Conservation (phyloP, 768 basidiomycete genomes). For the Boletus rex-veris region DNA sequence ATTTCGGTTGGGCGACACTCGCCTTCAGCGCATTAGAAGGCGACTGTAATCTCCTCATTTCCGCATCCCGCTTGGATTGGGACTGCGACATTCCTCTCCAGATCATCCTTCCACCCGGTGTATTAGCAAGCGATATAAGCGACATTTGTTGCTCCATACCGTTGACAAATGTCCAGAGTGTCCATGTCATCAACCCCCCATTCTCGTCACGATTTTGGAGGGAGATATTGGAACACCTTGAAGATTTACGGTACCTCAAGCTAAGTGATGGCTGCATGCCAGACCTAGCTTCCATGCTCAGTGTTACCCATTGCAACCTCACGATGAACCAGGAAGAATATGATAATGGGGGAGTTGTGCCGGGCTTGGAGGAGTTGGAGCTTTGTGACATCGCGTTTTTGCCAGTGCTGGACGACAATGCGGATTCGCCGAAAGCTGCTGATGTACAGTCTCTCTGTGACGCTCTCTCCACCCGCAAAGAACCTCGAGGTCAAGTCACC, state of each 20-base stretch:
- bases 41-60: neutral
- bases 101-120: neutral
- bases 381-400: neutral
- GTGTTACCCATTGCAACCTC: too few species aligned
- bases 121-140: neutral
- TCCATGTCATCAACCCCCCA: neutral
- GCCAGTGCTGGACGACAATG: too few species aligned
- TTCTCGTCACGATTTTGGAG: neutral
- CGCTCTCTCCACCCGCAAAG: too few species aligned
- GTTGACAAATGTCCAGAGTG: neutral
- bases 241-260: neutral
- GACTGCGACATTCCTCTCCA: slow-evolving; percentile 1
- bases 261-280: neutral
- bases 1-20: neutral
- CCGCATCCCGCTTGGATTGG: too few species aligned
- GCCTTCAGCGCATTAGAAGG: neutral
- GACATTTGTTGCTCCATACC: slow-evolving; percentile 1
- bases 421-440: too few species aligned
- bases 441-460: too few species aligned
- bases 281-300: neutral
- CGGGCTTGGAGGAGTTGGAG: neutral
- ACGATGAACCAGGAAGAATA: neutral
- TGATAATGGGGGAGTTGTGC: neutral
- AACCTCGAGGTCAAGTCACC: too few species aligned
- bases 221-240: neutral